These are phyloP conservation scores for Ramichloridium luteum DNA, from an alignment of 2,329 filamentous ascomycete genomes.

Conservation along the genomic window DNA sequence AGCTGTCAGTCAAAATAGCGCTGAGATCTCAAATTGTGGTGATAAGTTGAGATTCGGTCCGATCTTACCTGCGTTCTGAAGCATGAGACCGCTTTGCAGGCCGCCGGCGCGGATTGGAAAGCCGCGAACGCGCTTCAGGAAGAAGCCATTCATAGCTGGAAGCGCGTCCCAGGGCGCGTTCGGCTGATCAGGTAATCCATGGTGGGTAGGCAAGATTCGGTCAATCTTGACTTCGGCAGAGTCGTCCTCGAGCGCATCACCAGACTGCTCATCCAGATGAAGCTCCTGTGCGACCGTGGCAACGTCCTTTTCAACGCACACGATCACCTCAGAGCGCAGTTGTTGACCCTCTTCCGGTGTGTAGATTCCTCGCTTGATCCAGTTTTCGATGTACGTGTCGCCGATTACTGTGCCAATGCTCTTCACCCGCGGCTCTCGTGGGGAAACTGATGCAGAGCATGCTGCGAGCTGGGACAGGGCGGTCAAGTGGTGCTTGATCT, in stretches of 20 bases:
- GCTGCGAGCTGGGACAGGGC: not conserved
- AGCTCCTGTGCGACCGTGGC: not conserved
- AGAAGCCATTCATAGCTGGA: conserved; percentile 22
- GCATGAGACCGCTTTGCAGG: conserved; percentile 16
- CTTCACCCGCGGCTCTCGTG: not conserved
- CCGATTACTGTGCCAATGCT: not conserved
- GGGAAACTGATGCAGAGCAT: not conserved
- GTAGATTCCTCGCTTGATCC: not conserved
- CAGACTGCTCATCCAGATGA: not conserved
- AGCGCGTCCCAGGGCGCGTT: conserved; percentile 21
- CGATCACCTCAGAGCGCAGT: not conserved
- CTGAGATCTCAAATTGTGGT: not conserved
- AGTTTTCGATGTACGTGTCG: not conserved
- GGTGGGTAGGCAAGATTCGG: conserved; percentile 14
- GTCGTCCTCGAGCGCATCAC: too few relatives aligned
- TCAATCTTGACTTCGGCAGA: conserved; percentile 1
- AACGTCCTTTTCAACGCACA: not conserved
- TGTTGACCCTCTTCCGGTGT: not conserved
- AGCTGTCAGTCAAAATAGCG: not conserved
- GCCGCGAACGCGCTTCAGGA: conserved; percentile 19
- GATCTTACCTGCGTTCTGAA: conserved; percentile 15
- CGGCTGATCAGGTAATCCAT: conserved; percentile 17
- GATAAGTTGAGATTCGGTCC: not conserved
- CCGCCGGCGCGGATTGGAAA: conserved; percentile 18
- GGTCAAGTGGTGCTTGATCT: not conserved